Evolutionary conservation across 1,284 basidiomycete genomes (phyloP).

Genomic region (Cryptococcus deneoformans): DNA sequence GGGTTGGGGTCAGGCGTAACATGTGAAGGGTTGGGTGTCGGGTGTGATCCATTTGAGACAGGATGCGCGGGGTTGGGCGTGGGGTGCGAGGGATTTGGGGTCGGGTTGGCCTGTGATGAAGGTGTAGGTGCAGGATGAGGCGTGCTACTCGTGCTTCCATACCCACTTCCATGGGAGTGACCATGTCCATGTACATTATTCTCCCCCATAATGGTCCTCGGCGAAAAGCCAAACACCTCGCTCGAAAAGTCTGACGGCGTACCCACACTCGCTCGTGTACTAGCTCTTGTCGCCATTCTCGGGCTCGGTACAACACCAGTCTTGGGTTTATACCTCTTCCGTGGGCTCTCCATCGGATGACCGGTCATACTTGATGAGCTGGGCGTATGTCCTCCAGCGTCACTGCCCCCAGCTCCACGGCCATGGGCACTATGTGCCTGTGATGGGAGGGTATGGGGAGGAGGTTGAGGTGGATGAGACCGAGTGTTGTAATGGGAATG

Average conservation of each 20-base stretch:
- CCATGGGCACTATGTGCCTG: not conserved
- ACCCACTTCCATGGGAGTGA: too few relatives aligned
- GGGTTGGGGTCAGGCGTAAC: not conserved
- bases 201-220: not conserved
- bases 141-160: not conserved
- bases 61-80: not conserved
- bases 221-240: constrained; percentile 22
- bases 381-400: not conserved
- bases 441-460: not conserved
- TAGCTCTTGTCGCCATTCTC: constrained; percentile 27
- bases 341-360: constrained; percentile 7
- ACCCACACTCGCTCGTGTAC: constrained; percentile 4
- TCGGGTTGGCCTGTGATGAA: not conserved
- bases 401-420: not conserved
- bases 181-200: too few relatives aligned
- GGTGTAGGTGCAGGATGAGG: not conserved
- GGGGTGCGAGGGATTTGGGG: not conserved
- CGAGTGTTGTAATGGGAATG: not conserved
- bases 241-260: constrained; percentile 9
- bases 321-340: constrained; percentile 20
- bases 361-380: not conserved
- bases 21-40: not conserved
- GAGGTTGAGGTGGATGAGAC: not conserved
- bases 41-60: not conserved
- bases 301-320: constrained; percentile 23